Evolutionary conservation across 495 filamentous ascomycete species (phyloP).

Genomic region (Aspergillus baeticus): DNA sequence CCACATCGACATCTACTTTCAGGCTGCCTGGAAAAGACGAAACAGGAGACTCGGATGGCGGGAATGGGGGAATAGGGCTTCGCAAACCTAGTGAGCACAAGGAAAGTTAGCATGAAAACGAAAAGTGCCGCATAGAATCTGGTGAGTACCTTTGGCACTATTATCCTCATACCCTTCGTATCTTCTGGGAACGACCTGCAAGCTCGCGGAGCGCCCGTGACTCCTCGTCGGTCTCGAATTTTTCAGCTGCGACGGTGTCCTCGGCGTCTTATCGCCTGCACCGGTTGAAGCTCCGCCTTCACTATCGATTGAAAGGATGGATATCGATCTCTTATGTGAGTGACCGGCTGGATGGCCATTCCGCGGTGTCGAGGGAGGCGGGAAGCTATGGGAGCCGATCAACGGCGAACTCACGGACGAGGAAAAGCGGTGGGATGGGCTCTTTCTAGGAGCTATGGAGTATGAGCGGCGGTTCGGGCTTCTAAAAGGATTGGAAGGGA

Average conservation of each 20-base stretch:
- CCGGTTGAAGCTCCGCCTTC: constrained; percentile 33
- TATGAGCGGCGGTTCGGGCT: constrained; percentile 36
- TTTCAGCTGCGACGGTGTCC: constrained; percentile 36
- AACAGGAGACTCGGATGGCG: constrained; percentile 30
- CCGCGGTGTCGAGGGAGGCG: constrained; percentile 42
- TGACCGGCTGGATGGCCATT: constrained; percentile 36
- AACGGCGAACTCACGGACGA: constrained; percentile 47
- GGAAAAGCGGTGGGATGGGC: constrained; percentile 38
- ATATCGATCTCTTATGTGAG: constrained; percentile 76
- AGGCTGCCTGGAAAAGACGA: constrained; percentile 23
- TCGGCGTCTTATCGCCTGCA: constrained; percentile 41
- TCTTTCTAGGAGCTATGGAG: constrained; percentile 33
- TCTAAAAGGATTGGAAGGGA: constrained; percentile 39
- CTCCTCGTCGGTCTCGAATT: constrained; percentile 50
- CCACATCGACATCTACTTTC: constrained; percentile 32
- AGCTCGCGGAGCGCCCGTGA: constrained; percentile 79
- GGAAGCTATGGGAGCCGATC: constrained; percentile 46
- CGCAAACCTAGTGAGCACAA: constrained; percentile 18
- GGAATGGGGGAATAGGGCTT: constrained; percentile 26
- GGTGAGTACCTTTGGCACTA: constrained; percentile 40
- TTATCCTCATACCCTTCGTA: constrained; percentile 43
- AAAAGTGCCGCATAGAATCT: not conserved
- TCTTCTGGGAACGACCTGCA: constrained; percentile 70
- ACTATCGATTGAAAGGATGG: constrained; percentile 89
- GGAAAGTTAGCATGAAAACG: not conserved